Conservation (phyloP, 106 monocot genomes). For the Dactylorhiza incarnata region DNA sequence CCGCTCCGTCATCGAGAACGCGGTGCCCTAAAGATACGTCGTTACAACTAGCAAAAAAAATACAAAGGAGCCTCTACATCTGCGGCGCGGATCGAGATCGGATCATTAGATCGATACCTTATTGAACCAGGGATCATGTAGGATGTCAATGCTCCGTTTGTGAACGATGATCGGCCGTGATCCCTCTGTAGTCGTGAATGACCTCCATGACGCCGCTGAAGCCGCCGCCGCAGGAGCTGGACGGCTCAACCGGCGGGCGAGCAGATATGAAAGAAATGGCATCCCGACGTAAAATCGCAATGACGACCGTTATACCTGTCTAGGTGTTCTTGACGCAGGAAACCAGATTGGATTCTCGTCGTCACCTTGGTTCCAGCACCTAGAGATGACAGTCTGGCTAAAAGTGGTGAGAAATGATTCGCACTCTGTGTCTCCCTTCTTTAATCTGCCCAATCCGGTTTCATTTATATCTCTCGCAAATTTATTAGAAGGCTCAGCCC, state of each 20-base stretch:
- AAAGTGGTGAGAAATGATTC: no score
- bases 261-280: conserved; percentile 20
- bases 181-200: conserved; percentile 56
- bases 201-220: conserved; percentile 14
- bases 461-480: no score
- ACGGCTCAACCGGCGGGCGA: conserved; percentile 16
- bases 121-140: conserved; percentile 97
- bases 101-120: conserved; percentile 35
- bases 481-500: no score
- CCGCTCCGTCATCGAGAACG: conserved; percentile 90
- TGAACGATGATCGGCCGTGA: conserved; percentile 78
- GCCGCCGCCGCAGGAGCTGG: background rate
- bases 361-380: no score
- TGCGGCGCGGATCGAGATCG: background rate
- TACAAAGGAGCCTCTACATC: background rate
- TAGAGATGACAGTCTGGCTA: no score
- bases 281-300: conserved; percentile 6
- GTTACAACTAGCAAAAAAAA: background rate
- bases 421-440: no score
- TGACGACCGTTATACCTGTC: background rate
- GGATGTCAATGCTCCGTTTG: conserved; percentile 90
- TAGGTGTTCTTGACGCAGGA: background rate
- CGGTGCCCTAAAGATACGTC: conserved; percentile 51
- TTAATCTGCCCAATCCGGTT: no score
- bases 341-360: no score